phyloP scores from a whole-genome alignment of 2,329 filamentous ascomycete genomes.

The Sporothrix inflata region DNA sequence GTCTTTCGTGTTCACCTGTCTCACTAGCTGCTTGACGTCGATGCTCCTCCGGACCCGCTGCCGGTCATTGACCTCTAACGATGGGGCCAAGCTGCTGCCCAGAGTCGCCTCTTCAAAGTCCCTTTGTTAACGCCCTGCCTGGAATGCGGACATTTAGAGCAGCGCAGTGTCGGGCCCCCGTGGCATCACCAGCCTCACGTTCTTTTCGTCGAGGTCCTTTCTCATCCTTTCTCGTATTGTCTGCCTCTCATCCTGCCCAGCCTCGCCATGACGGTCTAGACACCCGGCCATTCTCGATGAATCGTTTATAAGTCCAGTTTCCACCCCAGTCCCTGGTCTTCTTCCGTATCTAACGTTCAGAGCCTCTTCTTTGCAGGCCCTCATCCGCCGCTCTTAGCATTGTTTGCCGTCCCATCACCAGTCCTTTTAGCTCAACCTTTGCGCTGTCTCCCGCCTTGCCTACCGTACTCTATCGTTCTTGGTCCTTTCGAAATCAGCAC shows the following conservation, averaged over 20 bases:
- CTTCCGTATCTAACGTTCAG: neutral
- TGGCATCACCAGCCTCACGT: slow-evolving; percentile 3
- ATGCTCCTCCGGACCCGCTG: neutral
- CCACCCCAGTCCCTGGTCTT: slow-evolving; percentile 1
- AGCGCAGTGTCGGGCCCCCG: neutral
- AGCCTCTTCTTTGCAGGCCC: neutral
- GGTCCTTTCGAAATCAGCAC: neutral
- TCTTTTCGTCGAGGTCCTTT: neutral
- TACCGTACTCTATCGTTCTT: neutral
- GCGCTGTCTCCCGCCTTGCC: neutral
- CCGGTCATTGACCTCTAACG: neutral
- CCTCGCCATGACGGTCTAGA: neutral
- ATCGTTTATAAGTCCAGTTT: neutral
- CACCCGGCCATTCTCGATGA: neutral
- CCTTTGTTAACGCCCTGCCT: neutral
- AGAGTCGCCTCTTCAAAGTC: neutral
- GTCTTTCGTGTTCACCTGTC: neutral
- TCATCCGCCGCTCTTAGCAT: neutral
- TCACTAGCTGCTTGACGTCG: neutral
- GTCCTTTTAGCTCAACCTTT: neutral
- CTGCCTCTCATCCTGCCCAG: neutral
- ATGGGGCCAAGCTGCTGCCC: neutral
- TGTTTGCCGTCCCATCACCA: neutral
- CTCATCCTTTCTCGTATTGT: neutral
- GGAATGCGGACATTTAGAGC: neutral